These are phyloP conservation scores for Teratosphaeria gauchensis DNA, from an alignment of 2,329 filamentous ascomycete species.

Conservation along the genomic window DNA sequence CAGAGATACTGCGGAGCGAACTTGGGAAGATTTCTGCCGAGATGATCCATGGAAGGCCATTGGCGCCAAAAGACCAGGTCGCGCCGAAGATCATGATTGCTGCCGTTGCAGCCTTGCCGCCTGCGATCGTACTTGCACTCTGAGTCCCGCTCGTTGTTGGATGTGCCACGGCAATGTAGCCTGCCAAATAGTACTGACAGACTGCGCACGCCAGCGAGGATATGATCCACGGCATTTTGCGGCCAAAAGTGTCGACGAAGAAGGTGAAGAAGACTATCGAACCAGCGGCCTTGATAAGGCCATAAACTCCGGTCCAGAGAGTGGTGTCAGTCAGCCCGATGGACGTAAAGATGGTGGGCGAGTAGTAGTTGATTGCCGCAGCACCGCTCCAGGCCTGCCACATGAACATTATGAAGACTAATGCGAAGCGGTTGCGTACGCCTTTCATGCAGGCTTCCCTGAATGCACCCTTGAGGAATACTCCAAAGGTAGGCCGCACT, in stretches of 20 bases:
- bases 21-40: slow-evolving; percentile 35
- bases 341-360: slow-evolving; percentile 27
- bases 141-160: slow-evolving; percentile 20
- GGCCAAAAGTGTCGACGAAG: slow-evolving; percentile 29
- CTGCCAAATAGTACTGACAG: slow-evolving; percentile 30
- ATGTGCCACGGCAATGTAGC: slow-evolving; percentile 28
- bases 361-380: slow-evolving; percentile 30
- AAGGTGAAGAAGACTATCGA: slow-evolving; percentile 29
- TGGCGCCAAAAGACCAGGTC: slow-evolving; percentile 23
- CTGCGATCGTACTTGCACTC: slow-evolving; percentile 26
- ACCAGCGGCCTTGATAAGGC: slow-evolving; percentile 28
- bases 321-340: slow-evolving; percentile 28
- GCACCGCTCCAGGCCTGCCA: slow-evolving; percentile 27
- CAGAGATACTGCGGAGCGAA: slow-evolving; percentile 29
- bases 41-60: slow-evolving; percentile 36
- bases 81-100: slow-evolving; percentile 34
- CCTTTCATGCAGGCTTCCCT: slow-evolving; percentile 25
- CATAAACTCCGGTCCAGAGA: slow-evolving; percentile 30
- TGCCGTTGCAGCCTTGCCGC: slow-evolving; percentile 30
- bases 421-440: slow-evolving; percentile 32
- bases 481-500: no score
- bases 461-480: slow-evolving; percentile 23
- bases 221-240: slow-evolving; percentile 29
- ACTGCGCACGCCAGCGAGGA: slow-evolving; percentile 27
- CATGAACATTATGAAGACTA: slow-evolving; percentile 34